These are phyloP conservation scores for Miscanthus lutarioriparius DNA, from an alignment of 176 grass and related monocot species.

Conservation along the genomic window DNA sequence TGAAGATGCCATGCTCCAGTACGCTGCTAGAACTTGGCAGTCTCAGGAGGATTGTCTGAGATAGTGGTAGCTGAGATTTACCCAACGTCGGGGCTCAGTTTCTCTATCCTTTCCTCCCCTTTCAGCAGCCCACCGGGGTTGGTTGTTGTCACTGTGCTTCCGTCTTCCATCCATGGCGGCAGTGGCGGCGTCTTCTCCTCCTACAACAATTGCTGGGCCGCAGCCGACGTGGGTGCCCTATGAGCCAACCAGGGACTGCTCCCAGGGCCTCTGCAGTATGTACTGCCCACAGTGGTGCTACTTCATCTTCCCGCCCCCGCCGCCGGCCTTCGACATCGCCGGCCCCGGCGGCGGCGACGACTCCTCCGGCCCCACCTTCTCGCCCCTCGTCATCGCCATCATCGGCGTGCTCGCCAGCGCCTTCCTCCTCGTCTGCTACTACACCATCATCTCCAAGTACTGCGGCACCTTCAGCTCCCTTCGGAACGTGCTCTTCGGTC, in stretches of 20 bases:
- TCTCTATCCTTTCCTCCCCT: not conserved
- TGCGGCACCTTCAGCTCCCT: conserved; percentile 73
- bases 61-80: not conserved
- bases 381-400: conserved; percentile 96
- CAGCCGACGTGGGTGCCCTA: conserved; percentile 84
- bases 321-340: conserved; percentile 58
- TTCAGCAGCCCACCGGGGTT: not conserved
- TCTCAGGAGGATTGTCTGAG: not conserved
- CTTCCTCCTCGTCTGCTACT: conserved; percentile 92
- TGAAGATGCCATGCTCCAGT: conserved; percentile 27
- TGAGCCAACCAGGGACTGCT: conserved; percentile 75
- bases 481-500: conserved; percentile 23
- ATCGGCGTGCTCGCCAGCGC: conserved; percentile 87
- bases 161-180: conserved; percentile 38
- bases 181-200: conserved; percentile 34
- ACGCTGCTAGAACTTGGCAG: conserved; percentile 25
- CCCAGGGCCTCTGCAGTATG: conserved; percentile 87
- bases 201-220: not conserved
- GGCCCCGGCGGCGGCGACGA: conserved; percentile 51
- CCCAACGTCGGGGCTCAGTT: not conserved
- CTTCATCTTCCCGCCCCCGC: conserved; percentile 85
- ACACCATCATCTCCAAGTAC: conserved; percentile 88
- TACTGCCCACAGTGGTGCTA: conserved; percentile 99
- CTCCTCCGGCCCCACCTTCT: conserved; percentile 61
- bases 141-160: not conserved